Conservation (phyloP, 2,329 filamentous ascomycete species). For the Colletotrichum siamense region DNA sequence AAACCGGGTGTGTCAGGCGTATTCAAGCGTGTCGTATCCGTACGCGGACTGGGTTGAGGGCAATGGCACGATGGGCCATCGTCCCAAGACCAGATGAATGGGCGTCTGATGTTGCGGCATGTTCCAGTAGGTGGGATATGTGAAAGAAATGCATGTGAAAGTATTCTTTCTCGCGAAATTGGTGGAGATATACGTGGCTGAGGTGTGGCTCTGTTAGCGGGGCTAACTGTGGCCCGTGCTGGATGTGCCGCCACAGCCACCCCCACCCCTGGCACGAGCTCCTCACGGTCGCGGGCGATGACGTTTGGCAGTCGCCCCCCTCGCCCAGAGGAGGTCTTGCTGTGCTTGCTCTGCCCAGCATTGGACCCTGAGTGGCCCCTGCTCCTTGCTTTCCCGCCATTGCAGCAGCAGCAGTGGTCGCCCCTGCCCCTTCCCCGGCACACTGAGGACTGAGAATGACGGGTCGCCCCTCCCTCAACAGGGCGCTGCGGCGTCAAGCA, state of each 20-base stretch:
- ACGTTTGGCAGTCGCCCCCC: constrained; percentile 15
- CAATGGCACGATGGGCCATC: background rate
- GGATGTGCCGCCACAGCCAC: background rate
- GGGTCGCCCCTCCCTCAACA: constrained; percentile 4
- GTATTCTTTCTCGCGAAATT: background rate
- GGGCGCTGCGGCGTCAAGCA: constrained; percentile 2
- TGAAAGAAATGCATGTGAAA: background rate
- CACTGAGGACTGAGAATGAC: background rate
- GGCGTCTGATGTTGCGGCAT: constrained; percentile 8
- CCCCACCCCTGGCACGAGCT: constrained; percentile 15
- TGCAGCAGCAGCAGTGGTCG: background rate
- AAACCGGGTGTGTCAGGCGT: background rate
- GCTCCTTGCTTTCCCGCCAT: background rate
- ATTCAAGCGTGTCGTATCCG: background rate
- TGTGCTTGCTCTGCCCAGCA: background rate
- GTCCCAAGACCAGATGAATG: background rate
- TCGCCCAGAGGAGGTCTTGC: background rate
- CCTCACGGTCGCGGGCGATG: constrained; percentile 4
- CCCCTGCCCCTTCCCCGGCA: background rate
- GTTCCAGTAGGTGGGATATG: constrained; percentile 2
- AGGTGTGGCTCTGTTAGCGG: background rate
- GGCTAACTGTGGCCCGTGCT: background rate
- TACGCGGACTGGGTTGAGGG: background rate
- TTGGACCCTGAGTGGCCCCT: constrained; percentile 4
- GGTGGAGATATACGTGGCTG: background rate